Percentiles rank a stretch among this genome's conserved stretches.
Evolutionary conservation across 768 basidiomycete species (phyloP).

Genomic region (Cyathus striatus): DNA sequence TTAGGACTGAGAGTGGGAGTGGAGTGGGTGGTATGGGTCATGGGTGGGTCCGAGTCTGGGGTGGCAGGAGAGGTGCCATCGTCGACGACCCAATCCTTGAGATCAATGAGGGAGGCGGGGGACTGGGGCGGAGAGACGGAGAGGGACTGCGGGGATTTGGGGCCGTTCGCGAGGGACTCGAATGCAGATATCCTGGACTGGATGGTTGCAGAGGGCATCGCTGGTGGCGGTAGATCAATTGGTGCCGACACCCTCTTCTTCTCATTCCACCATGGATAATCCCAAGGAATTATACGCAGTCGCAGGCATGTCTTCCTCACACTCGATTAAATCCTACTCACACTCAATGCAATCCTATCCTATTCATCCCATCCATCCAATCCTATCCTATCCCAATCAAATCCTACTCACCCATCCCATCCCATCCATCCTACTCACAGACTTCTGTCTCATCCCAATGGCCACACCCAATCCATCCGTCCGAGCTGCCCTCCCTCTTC

Average conservation of each 20-base stretch:
- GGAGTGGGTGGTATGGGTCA: too few relatives aligned
- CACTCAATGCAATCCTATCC: slow-evolving; percentile 2
- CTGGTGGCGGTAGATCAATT: slow-evolving; percentile 2
- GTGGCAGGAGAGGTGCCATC: slow-evolving; percentile 38
- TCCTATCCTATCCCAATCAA: slow-evolving; percentile 90
- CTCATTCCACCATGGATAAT: slow-evolving; percentile 6
- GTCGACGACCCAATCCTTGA: slow-evolving; percentile 71
- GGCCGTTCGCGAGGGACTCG: slow-evolving; percentile 38
- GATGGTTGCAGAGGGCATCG: slow-evolving; percentile 26
- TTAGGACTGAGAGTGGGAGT: too few relatives aligned
- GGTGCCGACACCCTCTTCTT: slow-evolving; percentile 4
- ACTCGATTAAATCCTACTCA: too few relatives aligned
- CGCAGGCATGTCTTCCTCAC: slow-evolving; percentile 43
- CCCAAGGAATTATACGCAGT: slow-evolving; percentile 63
- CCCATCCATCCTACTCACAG: slow-evolving; percentile 28
- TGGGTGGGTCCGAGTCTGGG: slow-evolving; percentile 13
- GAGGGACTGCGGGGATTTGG: slow-evolving; percentile 14
- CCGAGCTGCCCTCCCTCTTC: slow-evolving; percentile 9
- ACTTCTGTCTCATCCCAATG: slow-evolving; percentile 87
- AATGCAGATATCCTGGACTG: slow-evolving; percentile 63
- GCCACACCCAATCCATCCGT: slow-evolving; percentile 75
- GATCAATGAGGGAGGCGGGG: slow-evolving; percentile 53
- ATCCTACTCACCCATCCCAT: not conserved
- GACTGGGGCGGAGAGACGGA: slow-evolving; percentile 11
- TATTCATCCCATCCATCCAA: slow-evolving; percentile 37